Evolutionary conservation across 2,329 filamentous ascomycete species (phyloP).

Genomic region (Akanthomyces muscarius): DNA sequence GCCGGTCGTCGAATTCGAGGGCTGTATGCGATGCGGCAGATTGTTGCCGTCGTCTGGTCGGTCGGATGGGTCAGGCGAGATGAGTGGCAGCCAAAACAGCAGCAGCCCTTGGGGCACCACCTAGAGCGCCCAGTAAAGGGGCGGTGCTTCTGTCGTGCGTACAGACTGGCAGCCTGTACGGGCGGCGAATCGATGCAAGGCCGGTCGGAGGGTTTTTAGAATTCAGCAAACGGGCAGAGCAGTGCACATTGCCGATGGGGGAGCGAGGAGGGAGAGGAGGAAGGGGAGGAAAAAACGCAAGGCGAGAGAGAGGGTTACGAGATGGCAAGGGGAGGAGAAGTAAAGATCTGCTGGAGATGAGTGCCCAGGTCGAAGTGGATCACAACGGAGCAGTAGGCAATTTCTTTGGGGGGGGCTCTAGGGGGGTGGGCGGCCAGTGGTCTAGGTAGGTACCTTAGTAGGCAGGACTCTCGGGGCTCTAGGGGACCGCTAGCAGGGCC

Average conservation of each 20-base stretch:
- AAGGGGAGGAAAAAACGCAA: conserved; percentile 2
- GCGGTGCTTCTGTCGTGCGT: conserved; percentile 2
- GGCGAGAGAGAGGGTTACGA: conserved; percentile 2
- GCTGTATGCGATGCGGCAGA: not conserved
- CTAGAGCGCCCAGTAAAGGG: conserved; percentile 13
- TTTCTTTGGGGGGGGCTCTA: conserved; percentile 14
- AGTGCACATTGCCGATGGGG: conserved; percentile 14
- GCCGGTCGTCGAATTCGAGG: not conserved
- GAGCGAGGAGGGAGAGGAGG: not conserved
- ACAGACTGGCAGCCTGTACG: not conserved
- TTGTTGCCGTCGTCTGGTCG: not conserved
- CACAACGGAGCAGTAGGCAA: conserved; percentile 14
- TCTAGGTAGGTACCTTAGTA: no score
- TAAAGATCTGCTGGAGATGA: conserved; percentile 21
- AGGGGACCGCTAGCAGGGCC: not conserved
- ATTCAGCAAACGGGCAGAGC: conserved; percentile 3
- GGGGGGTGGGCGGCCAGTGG: not conserved
- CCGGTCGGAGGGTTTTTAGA: not conserved
- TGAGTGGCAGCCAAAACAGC: not conserved
- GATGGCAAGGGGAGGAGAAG: conserved; percentile 17
- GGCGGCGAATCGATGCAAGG: not conserved
- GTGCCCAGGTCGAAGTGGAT: conserved; percentile 15
- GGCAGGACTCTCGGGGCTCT: not conserved
- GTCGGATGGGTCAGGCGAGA: conserved; percentile 7
- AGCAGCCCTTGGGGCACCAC: conserved; percentile 1